Evolutionary conservation across 75 land plant species (phyloP).

Genomic region (Sequoiadendron giganteum): DNA sequence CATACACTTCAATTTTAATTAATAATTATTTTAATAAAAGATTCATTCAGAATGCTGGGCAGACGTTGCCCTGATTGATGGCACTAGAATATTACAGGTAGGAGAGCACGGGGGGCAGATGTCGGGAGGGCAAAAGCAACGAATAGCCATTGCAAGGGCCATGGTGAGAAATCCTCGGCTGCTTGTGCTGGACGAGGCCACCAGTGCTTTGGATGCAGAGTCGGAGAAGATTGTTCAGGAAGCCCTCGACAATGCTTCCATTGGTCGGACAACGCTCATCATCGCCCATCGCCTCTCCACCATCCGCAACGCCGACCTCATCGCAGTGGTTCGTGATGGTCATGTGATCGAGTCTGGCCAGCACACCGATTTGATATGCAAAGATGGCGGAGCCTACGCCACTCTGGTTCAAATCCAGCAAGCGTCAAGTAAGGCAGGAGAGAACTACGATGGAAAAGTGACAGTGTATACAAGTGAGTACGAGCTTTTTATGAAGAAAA

Average conservation of each 20-base stretch:
- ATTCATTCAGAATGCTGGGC: too few species aligned
- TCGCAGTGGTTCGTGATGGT: conserved; percentile 33
- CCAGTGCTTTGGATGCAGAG: conserved; percentile 36
- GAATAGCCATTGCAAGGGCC: conserved; percentile 36
- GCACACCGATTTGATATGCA: conserved; percentile 11
- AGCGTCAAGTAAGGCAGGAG: background rate
- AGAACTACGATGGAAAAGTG: background rate
- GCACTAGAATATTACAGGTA: too few species aligned
- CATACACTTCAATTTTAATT: too few species aligned
- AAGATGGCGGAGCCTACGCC: conserved; percentile 21
- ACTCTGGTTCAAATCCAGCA: conserved; percentile 15
- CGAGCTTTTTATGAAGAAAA: too few species aligned
- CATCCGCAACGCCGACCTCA: conserved; percentile 26
- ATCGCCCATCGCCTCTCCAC: conserved; percentile 41
- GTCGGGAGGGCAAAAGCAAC: conserved; percentile 39
- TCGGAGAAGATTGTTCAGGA: conserved; percentile 35
- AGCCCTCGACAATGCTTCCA: conserved; percentile 22
- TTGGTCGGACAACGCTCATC: conserved; percentile 35
- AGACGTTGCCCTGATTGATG: too few species aligned
- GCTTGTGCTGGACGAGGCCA: conserved; percentile 34
- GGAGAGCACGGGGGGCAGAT: conserved; percentile 35
- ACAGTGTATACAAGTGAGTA: too few species aligned
- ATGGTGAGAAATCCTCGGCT: conserved; percentile 26
- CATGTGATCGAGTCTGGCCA: conserved; percentile 12
- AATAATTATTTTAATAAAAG: too few species aligned